A percentile compares a stretch with the other conserved stretches of the same genome.
These are phyloP conservation scores for Metschnikowia orientalis DNA, from an alignment of 805 yeast species.

Conservation along the genomic window DNA sequence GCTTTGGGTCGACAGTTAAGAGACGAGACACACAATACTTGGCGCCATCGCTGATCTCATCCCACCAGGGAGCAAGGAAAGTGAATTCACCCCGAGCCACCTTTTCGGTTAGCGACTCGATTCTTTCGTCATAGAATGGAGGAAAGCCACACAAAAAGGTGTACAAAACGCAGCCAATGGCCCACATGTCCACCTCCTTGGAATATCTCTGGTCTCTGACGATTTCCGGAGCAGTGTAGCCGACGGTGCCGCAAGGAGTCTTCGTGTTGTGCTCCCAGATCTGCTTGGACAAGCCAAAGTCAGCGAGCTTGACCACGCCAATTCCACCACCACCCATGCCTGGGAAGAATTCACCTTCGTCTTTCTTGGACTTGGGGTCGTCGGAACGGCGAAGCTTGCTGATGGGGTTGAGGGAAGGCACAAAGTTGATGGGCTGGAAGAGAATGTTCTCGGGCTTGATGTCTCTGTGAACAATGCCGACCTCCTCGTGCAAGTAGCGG, in stretches of 20 bases:
- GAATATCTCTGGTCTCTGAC: slow-evolving; percentile 51
- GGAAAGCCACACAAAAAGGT: slow-evolving; percentile 71
- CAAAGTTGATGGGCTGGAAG: slow-evolving; percentile 51
- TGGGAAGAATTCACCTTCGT: slow-evolving; percentile 54
- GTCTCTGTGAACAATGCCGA: slow-evolving; percentile 70
- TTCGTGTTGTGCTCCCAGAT: slow-evolving; percentile 42
- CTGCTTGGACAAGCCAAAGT: slow-evolving; percentile 65
- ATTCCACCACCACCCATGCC: slow-evolving; percentile 61
- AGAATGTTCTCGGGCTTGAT: slow-evolving; percentile 77
- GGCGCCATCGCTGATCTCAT: slow-evolving; percentile 69
- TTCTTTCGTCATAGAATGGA: slow-evolving; percentile 71
- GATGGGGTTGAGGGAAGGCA: slow-evolving; percentile 41
- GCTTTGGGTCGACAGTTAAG: slow-evolving; percentile 64
- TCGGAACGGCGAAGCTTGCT: slow-evolving; percentile 48
- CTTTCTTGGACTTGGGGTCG: slow-evolving; percentile 50
- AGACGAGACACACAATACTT: slow-evolving; percentile 63
- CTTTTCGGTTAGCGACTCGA: slow-evolving; percentile 57
- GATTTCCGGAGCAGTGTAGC: slow-evolving; percentile 73
- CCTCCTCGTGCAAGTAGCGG: slow-evolving; percentile 58
- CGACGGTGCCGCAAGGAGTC: slow-evolving; percentile 76
- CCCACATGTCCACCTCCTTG: slow-evolving; percentile 70
- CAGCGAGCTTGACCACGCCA: slow-evolving; percentile 62
- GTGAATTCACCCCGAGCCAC: slow-evolving; percentile 68
- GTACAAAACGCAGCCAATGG: slow-evolving; percentile 65
- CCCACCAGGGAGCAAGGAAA: slow-evolving; percentile 87